phyloP scores from a whole-genome alignment of 2,329 filamentous ascomycete genomes.

The Neocatenulostroma microsporum region DNA sequence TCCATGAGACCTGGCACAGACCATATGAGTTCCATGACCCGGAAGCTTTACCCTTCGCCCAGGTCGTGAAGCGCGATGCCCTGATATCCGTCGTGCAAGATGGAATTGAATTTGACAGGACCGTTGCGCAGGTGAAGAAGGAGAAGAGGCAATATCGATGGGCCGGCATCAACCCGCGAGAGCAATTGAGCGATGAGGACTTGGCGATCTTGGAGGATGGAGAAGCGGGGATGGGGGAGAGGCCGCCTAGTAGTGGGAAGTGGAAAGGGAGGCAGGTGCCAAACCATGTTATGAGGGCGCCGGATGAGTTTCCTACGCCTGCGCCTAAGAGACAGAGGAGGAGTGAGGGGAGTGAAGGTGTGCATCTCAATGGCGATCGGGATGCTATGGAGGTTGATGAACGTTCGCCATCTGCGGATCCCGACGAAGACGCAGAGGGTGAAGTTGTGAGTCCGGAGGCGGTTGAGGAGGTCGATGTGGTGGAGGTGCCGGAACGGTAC shows the following conservation, averaged over 20 bases:
- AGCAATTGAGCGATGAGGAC: too few relatives aligned
- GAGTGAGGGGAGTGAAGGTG: constrained; percentile 24
- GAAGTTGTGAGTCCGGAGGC: constrained; percentile 21
- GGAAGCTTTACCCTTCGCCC: constrained; percentile 54
- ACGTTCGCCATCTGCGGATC: constrained; percentile 17
- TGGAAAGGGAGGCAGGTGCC: constrained; percentile 10
- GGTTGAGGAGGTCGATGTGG: constrained; percentile 16
- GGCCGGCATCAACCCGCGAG: constrained; percentile 18
- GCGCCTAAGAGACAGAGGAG: constrained; percentile 27
- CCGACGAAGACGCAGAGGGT: constrained; percentile 20
- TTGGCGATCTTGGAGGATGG: too few relatives aligned
- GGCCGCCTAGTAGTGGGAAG: constrained; percentile 14
- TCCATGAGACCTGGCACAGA: constrained; percentile 55
- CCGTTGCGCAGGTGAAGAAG: constrained; percentile 19
- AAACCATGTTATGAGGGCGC: constrained; percentile 13
- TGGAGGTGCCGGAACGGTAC: constrained; percentile 23
- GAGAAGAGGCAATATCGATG: constrained; percentile 21
- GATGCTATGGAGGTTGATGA: constrained; percentile 41
- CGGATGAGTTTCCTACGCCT: constrained; percentile 27
- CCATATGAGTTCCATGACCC: constrained; percentile 40
- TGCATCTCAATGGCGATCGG: constrained; percentile 34
- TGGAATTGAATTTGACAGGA: constrained; percentile 46
- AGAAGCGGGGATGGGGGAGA: not conserved
- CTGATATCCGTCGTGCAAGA: constrained; percentile 57
- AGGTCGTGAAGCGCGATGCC: constrained; percentile 50